Evolutionary conservation across 805 yeast genomes (phyloP), one percentile per base, ranked within the genome.

Genomic region (Nakazawaea anatomiae): DNA sequence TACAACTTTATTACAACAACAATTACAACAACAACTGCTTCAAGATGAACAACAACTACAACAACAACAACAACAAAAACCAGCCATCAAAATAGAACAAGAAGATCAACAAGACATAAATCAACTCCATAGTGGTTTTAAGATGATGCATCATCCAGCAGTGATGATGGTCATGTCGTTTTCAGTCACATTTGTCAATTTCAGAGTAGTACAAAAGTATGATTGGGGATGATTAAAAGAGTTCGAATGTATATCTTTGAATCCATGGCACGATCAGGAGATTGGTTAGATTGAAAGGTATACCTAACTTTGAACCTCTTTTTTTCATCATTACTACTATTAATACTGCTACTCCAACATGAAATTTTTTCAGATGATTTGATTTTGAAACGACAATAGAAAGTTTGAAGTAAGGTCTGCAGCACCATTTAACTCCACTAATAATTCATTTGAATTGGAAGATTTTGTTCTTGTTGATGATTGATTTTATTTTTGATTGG

Each of bases 141-240:
- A 66, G 61, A 62, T 63, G 59, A 69, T 67, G 71, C 71, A 67
- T 64, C 68, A 64, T 67, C 68, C 70, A 67, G 71, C 71, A 66
- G 70, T 52, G 68, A 60, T 67, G 71, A 57, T 61, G 52, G 54
- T 52, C 44, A 50, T 50, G 51, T 34, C 51, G 36, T 31, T 34
- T 8, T 54, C 41, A 39, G 8, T 39, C 9, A 10, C 27, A 18
- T 8, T 39, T 14, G 27, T 7, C 2, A 32, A 32, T 32, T 18
- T 18, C 11, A 32, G 35, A 2, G 35, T 32, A 11, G 11, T 2
- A n/a, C n/a, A n/a, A 32, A 32, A 11, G 11, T 32, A 32, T 9
- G 11, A 9, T 32, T 32, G 35, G 35, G 11, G 8, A 11, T 32
- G 11, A 32, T 2, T 32, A 11, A 32, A 32, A 32, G 2, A 18